A percentile compares a stretch with the other conserved stretches of the same genome.
These are phyloP conservation scores for Bipolaris zeicola DNA, from an alignment of 2,329 filamentous ascomycete genomes.

Conservation along the genomic window DNA sequence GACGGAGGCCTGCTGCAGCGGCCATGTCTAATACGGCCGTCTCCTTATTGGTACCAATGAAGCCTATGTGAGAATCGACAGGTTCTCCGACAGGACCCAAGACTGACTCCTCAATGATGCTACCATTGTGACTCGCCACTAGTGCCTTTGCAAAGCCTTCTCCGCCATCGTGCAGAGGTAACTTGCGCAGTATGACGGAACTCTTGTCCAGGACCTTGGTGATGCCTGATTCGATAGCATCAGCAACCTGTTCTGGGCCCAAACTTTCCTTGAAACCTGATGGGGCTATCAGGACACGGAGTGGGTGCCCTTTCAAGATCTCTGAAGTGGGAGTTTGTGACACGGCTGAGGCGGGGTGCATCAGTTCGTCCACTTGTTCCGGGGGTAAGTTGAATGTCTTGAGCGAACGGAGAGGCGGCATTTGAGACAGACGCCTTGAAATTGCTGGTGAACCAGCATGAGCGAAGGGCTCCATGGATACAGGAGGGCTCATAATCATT, in stretches of 20 bases:
- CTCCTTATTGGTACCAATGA: conserved; percentile 44
- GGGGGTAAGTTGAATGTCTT: conserved; percentile 30
- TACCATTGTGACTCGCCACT: conserved; percentile 52
- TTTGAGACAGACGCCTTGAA: conserved; percentile 14
- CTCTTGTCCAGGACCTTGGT: conserved; percentile 49
- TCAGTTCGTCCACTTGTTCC: conserved; percentile 23
- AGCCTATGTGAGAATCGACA: conserved; percentile 55
- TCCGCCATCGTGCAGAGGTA: conserved; percentile 60
- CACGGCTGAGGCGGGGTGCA: conserved; percentile 24
- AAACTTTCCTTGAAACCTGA: conserved; percentile 63
- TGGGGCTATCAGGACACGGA: conserved; percentile 56
- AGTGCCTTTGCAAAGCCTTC: conserved; percentile 59
- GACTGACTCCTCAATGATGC: conserved; percentile 47
- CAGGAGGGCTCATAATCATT: conserved; percentile 22
- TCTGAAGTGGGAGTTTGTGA: conserved; percentile 30
- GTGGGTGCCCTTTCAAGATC: conserved; percentile 24
- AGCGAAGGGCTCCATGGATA: conserved; percentile 5
- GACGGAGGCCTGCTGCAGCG: conserved; percentile 58
- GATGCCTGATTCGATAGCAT: conserved; percentile 58
- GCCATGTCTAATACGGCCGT: conserved; percentile 61
- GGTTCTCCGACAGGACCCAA: conserved; percentile 53
- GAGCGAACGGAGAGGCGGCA: conserved; percentile 25
- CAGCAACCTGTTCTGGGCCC: conserved; percentile 55
- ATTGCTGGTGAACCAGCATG: conserved; percentile 9
- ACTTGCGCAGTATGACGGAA: conserved; percentile 53